These are phyloP conservation scores for Camellia granthamiana DNA, from an alignment of 148 eudicot species.

Conservation along the genomic window DNA sequence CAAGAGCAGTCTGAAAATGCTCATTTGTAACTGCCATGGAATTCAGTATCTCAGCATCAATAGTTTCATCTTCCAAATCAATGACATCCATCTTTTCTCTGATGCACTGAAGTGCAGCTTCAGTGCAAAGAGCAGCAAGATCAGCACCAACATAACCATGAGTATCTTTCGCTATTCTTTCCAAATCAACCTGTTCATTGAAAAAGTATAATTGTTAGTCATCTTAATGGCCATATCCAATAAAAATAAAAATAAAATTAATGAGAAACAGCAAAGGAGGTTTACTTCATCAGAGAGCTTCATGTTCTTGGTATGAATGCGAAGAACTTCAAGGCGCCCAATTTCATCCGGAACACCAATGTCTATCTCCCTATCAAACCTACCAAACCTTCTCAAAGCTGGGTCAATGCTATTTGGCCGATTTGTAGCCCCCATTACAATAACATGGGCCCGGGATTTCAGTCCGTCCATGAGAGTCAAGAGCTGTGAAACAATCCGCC, in stretches of 20 bases:
- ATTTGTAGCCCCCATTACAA: slow-evolving; percentile 38
- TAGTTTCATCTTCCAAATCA: slow-evolving; percentile 44
- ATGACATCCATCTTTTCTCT: slow-evolving; percentile 51
- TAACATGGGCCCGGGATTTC: slow-evolving; percentile 37
- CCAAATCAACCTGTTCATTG: slow-evolving; percentile 34
- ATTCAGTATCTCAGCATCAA: slow-evolving; percentile 46
- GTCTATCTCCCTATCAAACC: slow-evolving; percentile 41
- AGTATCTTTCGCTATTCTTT: slow-evolving; percentile 36
- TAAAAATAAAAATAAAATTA: neutral
- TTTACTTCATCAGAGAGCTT: slow-evolving; percentile 41
- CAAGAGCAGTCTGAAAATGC: slow-evolving; percentile 43
- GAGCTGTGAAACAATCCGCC: slow-evolving; percentile 41
- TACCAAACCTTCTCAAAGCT: slow-evolving; percentile 37
- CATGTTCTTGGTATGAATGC: slow-evolving; percentile 52
- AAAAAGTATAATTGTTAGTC: neutral
- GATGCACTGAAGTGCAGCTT: slow-evolving; percentile 48
- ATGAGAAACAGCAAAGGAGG: neutral
- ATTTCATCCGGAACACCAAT: slow-evolving; percentile 48
- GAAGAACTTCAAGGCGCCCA: slow-evolving; percentile 44
- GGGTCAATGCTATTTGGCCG: slow-evolving; percentile 41
- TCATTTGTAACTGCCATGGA: slow-evolving; percentile 47
- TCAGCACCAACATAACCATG: slow-evolving; percentile 51
- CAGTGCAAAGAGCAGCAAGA: slow-evolving; percentile 45
- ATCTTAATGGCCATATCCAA: neutral
- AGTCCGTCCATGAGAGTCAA: slow-evolving; percentile 46